Evolutionary conservation across 306 rosid genomes (phyloP).

Genomic region (Fragaria vesca): DNA sequence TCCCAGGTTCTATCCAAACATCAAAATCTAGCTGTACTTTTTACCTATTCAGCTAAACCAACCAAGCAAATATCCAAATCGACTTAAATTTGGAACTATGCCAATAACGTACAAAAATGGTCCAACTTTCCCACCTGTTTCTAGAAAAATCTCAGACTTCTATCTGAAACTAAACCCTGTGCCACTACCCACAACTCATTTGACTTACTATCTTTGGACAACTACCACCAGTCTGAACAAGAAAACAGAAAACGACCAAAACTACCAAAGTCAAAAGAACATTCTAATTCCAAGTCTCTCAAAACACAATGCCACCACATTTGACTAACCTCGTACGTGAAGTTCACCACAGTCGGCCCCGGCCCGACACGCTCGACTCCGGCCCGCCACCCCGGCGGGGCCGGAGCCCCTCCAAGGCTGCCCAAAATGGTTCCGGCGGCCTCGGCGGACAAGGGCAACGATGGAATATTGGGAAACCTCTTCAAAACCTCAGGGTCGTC

Average conservation of each 20-base stretch:
- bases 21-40: slow-evolving; percentile 6
- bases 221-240: not conserved
- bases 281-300: not conserved
- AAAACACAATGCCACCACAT: slow-evolving; percentile 6
- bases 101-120: not conserved
- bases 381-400: slow-evolving; percentile 60
- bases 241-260: slow-evolving; percentile 8
- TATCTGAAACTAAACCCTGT: not conserved
- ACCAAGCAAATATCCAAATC: slow-evolving; percentile 11
- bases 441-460: slow-evolving; percentile 72
- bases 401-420: slow-evolving; percentile 43
- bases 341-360: slow-evolving; percentile 74
- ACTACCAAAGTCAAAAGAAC: slow-evolving; percentile 21
- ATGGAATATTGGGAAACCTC: slow-evolving; percentile 87
- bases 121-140: slow-evolving; percentile 6
- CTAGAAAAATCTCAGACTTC: slow-evolving; percentile 9
- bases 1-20: not conserved
- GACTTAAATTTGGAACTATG: slow-evolving; percentile 9
- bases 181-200: not conserved
- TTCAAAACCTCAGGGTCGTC: slow-evolving; percentile 63
- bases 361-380: slow-evolving; percentile 59
- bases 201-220: slow-evolving; percentile 8
- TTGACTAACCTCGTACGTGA: slow-evolving; percentile 71
- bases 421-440: slow-evolving; percentile 52
- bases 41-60: not conserved